Percentiles rank a stretch among this genome's conserved stretches.
phyloP scores from a whole-genome alignment of 2,329 filamentous ascomycete genomes.

The Alternaria sp. region DNA sequence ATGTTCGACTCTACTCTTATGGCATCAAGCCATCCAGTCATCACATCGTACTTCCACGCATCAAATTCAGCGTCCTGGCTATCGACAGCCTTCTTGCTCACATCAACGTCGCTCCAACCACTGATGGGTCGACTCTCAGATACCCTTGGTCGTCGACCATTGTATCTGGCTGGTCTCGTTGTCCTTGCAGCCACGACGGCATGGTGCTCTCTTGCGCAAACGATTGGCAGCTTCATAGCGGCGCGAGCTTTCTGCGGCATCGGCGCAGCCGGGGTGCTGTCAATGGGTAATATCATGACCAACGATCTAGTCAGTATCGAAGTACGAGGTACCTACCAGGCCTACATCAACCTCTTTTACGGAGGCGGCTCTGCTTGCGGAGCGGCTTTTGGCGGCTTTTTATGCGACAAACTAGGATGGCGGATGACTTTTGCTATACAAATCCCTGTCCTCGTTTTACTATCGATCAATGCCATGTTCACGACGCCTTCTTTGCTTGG shows the following conservation, averaged over 20 bases:
- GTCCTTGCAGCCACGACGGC: constrained; percentile 71
- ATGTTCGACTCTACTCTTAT: constrained; percentile 80
- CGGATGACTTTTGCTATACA: constrained; percentile 71
- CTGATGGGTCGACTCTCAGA: constrained; percentile 78
- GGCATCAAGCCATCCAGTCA: constrained; percentile 81
- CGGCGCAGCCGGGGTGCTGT: constrained; percentile 75
- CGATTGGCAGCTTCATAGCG: constrained; percentile 73
- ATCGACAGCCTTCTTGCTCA: constrained; percentile 79
- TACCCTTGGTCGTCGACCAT: constrained; percentile 71
- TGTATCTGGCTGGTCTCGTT: constrained; percentile 70
- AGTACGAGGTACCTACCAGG: constrained; percentile 76
- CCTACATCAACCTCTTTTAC: constrained; percentile 70
- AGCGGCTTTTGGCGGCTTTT: constrained; percentile 72
- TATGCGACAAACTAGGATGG: constrained; percentile 77
- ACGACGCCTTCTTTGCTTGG: constrained; percentile 58
- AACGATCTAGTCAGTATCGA: constrained; percentile 78
- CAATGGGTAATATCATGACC: constrained; percentile 73
- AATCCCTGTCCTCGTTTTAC: constrained; percentile 58
- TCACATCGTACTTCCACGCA: constrained; percentile 79
- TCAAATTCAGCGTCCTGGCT: constrained; percentile 85
- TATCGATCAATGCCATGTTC: constrained; percentile 55
- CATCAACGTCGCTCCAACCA: constrained; percentile 78
- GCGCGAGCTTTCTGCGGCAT: constrained; percentile 76
- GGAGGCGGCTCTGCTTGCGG: constrained; percentile 64
- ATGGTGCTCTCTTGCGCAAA: constrained; percentile 73